Evolutionary conservation across 2,329 filamentous ascomycete species (phyloP), one percentile per base, ranked within the genome.

Genomic region (Diatrype stigma): DNA sequence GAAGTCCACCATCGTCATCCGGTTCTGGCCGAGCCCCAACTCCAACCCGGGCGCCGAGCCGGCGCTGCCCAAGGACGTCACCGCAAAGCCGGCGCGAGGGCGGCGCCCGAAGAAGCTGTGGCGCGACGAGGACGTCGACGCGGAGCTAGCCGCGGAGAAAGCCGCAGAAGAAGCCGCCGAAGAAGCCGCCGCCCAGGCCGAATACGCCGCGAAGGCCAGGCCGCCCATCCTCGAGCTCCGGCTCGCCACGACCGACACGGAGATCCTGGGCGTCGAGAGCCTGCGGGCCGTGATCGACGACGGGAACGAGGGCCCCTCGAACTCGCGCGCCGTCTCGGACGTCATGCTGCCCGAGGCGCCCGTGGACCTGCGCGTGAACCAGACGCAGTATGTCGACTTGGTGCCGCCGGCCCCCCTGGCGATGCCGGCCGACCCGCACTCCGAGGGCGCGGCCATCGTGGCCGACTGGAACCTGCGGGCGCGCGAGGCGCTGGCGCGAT

Each of bases 311-410:
- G n/a, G n/a, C n/a, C n/a, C n/a, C n/a, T n/a, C n/a, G n/a, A n/a
- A n/a, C n/a, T n/a, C n/a, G n/a, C n/a, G 62, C 1, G 66, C 65
- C 49, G 53, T 63, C n/a, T 56, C 64, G 46, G 77, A 82, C 56
- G 60, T 78, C 3, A 61, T 80, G 34, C 67, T 79, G 3, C 79
- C 79, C 1, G 50, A 59, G 0, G 66, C 72, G 30, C 67, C 65
- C 45, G 73, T 82, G 46, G 80, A 83, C 56, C 61, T 77, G 35
- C 77, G 77, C 38, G 53, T 81, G 42, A 63, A 64, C 2, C 74
- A 77, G 61, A 61, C 63, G 17, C 62, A 68, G 6, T 65, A 68
- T 35, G 64, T 59, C 50, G 47, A 54, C 17, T 61, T 75, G 12
- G 49, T 55, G 11, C 66, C 62, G 28, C 57, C 70, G 6, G 12